A percentile compares a stretch with the other conserved stretches of the same genome.
Evolutionary conservation across 1,139 yeast species (phyloP).

Genomic region (Scheffersomyces titani): DNA sequence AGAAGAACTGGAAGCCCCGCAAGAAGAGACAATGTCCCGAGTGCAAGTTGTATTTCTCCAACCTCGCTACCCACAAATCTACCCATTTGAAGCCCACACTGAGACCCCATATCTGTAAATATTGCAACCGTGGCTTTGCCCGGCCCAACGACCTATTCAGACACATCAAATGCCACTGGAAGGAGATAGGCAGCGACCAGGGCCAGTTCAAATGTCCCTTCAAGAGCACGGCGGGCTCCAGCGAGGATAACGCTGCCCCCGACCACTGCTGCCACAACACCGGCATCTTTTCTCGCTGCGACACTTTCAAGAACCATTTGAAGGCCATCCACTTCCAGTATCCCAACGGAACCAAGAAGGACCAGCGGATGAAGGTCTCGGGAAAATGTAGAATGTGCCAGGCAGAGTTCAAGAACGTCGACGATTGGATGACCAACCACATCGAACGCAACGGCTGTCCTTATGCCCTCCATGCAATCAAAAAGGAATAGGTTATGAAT

Average conservation of each 20-base stretch:
- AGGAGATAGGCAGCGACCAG: slow-evolving; percentile 56
- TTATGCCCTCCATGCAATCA: slow-evolving; percentile 19
- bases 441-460: slow-evolving; percentile 61
- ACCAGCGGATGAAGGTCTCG: slow-evolving; percentile 62
- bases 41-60: slow-evolving; percentile 73
- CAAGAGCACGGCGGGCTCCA: slow-evolving; percentile 21
- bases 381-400: slow-evolving; percentile 85
- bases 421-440: slow-evolving; percentile 76
- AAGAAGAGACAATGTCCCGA: slow-evolving; percentile 85
- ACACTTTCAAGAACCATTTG: slow-evolving; percentile 87
- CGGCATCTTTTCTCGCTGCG: slow-evolving; percentile 86
- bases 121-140: slow-evolving; percentile 83
- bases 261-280: slow-evolving; percentile 70
- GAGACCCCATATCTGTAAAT: slow-evolving; percentile 76
- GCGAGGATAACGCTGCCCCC: slow-evolving; percentile 9
- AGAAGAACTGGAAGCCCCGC: slow-evolving; percentile 48
- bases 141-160: slow-evolving; percentile 84
- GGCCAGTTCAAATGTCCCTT: slow-evolving; percentile 52
- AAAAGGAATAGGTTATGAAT: slow-evolving; percentile 5
- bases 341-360: slow-evolving; percentile 84
- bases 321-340: slow-evolving; percentile 89
- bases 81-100: slow-evolving; percentile 75
- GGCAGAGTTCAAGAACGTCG: slow-evolving; percentile 62
- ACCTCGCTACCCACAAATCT: slow-evolving; percentile 82
- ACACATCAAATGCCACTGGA: slow-evolving; percentile 83